Evolutionary conservation across 371 early-diverging fungal species (phyloP).

Genomic region (Umbelopsis sp.): DNA sequence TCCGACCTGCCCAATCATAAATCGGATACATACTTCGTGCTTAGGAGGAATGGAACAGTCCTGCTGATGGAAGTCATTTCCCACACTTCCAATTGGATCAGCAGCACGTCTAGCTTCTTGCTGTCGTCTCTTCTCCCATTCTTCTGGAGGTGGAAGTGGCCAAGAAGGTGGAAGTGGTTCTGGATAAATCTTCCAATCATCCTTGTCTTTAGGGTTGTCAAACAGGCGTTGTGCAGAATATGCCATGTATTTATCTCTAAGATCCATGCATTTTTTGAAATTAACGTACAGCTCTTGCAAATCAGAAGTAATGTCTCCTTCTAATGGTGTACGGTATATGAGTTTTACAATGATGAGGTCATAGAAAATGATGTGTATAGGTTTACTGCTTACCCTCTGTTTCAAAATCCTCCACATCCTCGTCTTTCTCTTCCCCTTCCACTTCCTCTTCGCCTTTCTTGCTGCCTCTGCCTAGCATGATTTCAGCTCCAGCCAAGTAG

Average conservation of each 20-base stretch:
- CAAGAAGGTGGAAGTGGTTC: conserved; percentile 72
- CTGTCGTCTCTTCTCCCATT: conserved; percentile 32
- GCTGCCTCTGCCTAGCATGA: not conserved
- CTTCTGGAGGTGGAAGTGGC: conserved; percentile 38
- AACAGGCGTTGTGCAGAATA: conserved; percentile 65
- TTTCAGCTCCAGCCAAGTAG: conserved; percentile 32
- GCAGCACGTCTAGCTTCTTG: conserved; percentile 40
- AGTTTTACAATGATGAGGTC: not conserved
- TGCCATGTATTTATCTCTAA: conserved; percentile 81
- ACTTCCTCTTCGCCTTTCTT: conserved; percentile 20
- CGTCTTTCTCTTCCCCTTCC: conserved; percentile 3
- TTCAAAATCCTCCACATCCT: conserved; percentile 9
- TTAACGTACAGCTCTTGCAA: conserved; percentile 34
- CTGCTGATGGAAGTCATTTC: conserved; percentile 54
- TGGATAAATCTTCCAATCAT: conserved; percentile 80
- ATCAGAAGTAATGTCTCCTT: conserved; percentile 36
- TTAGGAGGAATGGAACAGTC: conserved; percentile 60
- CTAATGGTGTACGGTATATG: not conserved
- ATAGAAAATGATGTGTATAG: too few relatives aligned
- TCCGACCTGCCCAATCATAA: not conserved
- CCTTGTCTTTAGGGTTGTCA: conserved; percentile 79
- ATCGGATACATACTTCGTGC: not conserved
- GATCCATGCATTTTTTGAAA: conserved; percentile 63
- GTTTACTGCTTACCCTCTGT: not conserved
- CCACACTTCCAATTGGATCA: conserved; percentile 32